These are phyloP conservation scores for Escovopsis sp. DNA, from an alignment of 2,329 filamentous ascomycete genomes.

Conservation along the genomic window DNA sequence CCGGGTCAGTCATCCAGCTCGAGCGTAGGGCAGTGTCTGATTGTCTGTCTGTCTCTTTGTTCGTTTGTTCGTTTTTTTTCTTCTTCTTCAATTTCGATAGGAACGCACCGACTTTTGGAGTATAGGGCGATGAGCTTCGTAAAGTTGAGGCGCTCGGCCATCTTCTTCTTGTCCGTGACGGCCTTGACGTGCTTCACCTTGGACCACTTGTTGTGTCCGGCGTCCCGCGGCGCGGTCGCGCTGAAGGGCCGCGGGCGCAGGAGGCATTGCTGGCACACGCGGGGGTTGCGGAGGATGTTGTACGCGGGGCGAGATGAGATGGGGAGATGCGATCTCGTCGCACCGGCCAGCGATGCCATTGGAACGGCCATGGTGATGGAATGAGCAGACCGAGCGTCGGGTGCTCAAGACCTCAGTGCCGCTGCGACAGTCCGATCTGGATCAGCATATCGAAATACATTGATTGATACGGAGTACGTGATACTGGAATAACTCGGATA, in stretches of 20 bases:
- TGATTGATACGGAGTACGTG: too few species aligned
- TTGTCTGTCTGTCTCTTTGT: neutral
- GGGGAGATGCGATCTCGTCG: neutral
- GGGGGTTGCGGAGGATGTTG: neutral
- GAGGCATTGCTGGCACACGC: conserved; percentile 32
- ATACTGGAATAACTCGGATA: too few species aligned
- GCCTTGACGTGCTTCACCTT: conserved; percentile 95
- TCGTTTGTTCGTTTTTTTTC: too few species aligned
- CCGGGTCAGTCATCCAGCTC: neutral
- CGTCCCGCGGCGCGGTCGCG: conserved; percentile 29
- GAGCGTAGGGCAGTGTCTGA: conserved; percentile 1
- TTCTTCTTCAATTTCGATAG: too few species aligned
- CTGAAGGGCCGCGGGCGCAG: conserved; percentile 34
- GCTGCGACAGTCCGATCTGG: too few species aligned
- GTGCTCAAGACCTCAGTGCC: too few species aligned
- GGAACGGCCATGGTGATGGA: neutral
- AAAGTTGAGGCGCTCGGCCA: conserved; percentile 51
- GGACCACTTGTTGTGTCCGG: conserved; percentile 87
- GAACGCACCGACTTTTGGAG: conserved; percentile 47
- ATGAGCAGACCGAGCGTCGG: too few species aligned
- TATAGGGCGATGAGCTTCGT: conserved; percentile 59
- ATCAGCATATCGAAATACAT: too few species aligned
- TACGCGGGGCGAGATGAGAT: neutral
- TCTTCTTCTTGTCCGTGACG: conserved; percentile 68
- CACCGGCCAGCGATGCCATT: conserved; percentile 1